Evolutionary conservation across 345 rosid genomes (phyloP).

Genomic region (Kernera saxatilis): DNA sequence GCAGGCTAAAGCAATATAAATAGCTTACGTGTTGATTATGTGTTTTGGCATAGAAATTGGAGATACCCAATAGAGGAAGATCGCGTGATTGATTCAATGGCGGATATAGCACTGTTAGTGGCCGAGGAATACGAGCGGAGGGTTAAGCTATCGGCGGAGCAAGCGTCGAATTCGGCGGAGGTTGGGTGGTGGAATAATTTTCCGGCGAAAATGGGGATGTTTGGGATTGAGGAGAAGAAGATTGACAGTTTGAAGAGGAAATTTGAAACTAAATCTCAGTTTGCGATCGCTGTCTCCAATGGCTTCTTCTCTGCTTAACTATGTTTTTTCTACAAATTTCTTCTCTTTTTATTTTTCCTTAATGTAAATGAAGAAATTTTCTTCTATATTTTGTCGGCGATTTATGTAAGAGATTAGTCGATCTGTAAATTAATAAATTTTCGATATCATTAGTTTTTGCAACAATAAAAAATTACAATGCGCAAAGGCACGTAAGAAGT

Average conservation of each 20-base stretch:
- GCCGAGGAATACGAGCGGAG: constrained; percentile 25
- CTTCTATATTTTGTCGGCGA: background rate
- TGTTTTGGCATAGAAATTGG: background rate
- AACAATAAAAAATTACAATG: too few species aligned
- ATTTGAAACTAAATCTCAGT: constrained; percentile 24
- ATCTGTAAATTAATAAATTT: background rate
- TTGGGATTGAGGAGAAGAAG: background rate
- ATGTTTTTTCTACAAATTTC: background rate
- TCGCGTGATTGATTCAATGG: background rate
- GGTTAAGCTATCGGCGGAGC: constrained; percentile 11
- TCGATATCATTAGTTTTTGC: too few species aligned
- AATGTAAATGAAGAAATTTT: background rate
- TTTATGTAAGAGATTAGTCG: background rate
- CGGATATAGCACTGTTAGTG: constrained; percentile 24
- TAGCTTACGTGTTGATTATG: background rate
- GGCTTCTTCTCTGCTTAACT: constrained; percentile 28
- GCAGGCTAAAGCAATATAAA: background rate
- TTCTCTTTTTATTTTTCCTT: background rate
- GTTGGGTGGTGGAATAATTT: background rate
- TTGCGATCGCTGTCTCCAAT: constrained; percentile 24
- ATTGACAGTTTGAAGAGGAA: constrained; percentile 11
- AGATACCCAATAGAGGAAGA: background rate
- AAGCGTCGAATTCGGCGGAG: background rate
- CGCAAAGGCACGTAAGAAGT: too few species aligned
- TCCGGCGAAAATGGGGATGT: constrained; percentile 1